Evolutionary conservation across 768 basidiomycete species (phyloP).

Genomic region (Neoboletus brunneissimus): DNA sequence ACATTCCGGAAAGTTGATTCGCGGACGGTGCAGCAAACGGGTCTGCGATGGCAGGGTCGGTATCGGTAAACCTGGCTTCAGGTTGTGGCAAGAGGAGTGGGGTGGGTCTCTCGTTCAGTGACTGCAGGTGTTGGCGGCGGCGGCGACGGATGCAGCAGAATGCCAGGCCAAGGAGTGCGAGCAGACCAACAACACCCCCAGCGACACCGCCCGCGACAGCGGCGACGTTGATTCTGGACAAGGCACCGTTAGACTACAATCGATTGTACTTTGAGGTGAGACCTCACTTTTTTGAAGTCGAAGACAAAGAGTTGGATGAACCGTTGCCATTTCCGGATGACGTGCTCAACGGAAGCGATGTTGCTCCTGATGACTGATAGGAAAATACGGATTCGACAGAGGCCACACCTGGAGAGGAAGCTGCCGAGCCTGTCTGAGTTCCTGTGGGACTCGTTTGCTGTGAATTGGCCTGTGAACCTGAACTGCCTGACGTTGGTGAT

Average conservation of each 20-base stretch:
- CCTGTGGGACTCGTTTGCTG: neutral
- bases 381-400: constrained; percentile 5
- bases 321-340: neutral
- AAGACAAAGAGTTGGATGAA: constrained; percentile 1
- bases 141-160: constrained; percentile 14
- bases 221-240: constrained; percentile 13
- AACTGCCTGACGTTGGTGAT: neutral
- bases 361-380: constrained; percentile 2
- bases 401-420: neutral
- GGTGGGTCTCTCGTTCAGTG: constrained; percentile 2
- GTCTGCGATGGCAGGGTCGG: neutral
- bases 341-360: constrained; percentile 15
- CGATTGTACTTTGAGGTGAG: neutral
- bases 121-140: neutral
- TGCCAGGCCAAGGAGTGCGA: constrained; percentile 14
- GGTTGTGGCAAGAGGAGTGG: constrained; percentile 8
- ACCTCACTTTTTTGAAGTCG: constrained; percentile 13
- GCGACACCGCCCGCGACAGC: constrained; percentile 14
- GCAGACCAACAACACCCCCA: constrained; percentile 19
- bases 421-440: neutral
- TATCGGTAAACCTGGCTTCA: constrained; percentile 2
- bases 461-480: neutral
- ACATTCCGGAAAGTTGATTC: neutral
- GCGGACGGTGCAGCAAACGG: constrained; percentile 1
- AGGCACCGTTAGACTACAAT: neutral